Evolutionary conservation across 495 filamentous ascomycete species (phyloP).

Genomic region (Elaphomyces granulatus): DNA sequence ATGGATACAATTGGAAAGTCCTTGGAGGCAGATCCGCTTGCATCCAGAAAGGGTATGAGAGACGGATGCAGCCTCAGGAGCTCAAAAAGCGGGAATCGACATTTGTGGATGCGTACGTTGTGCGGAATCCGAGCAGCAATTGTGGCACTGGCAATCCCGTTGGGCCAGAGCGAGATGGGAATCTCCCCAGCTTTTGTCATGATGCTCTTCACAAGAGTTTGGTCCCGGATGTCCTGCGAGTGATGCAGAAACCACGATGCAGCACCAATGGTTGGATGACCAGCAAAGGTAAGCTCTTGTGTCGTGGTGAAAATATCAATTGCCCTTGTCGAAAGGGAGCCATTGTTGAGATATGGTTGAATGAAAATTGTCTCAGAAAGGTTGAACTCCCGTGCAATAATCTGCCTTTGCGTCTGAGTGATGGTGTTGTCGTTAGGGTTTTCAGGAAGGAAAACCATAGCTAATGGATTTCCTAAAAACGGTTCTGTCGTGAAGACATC

Average conservation of each 20-base stretch:
- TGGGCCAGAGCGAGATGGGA: constrained; percentile 25
- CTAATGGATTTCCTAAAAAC: constrained; percentile 28
- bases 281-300: constrained; percentile 56
- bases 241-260: constrained; percentile 36
- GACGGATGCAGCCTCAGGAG: constrained; percentile 21
- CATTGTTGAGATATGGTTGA: constrained; percentile 21
- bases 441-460: constrained; percentile 27
- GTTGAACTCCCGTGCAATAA: constrained; percentile 67
- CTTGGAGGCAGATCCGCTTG: neutral
- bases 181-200: constrained; percentile 49
- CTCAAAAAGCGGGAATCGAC: constrained; percentile 15
- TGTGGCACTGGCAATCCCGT: constrained; percentile 1
- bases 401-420: constrained; percentile 28
- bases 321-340: constrained; percentile 12
- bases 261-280: constrained; percentile 64
- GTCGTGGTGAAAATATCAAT: constrained; percentile 60
- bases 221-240: constrained; percentile 16
- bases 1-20: constrained; percentile 40
- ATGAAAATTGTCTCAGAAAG: constrained; percentile 75
- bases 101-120: constrained; percentile 46
- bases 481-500: constrained; percentile 32
- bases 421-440: constrained; percentile 8
- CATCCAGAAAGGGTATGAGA: constrained; percentile 12
- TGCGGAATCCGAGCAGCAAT: constrained; percentile 49
- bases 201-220: constrained; percentile 20